A percentile compares a stretch with the other conserved stretches of the same genome.
Evolutionary conservation across 2,329 filamentous ascomycete genomes (phyloP).

Genomic region (Fusarium praegraminearum): DNA sequence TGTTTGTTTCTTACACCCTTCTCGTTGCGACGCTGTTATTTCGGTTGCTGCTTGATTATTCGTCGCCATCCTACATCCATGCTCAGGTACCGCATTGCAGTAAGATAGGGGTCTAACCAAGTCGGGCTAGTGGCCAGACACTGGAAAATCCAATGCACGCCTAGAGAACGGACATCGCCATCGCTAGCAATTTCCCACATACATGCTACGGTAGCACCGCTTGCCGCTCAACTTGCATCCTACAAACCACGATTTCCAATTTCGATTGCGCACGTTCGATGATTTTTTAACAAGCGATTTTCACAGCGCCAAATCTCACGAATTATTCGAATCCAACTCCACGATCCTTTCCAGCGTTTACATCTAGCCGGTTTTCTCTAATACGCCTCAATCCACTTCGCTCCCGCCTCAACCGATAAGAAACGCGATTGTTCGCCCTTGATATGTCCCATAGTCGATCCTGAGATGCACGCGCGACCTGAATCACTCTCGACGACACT

Average conservation of each 20-base stretch:
- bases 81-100: slow-evolving; percentile 46
- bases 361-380: background rate
- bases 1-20: background rate
- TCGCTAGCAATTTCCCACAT: slow-evolving; percentile 55
- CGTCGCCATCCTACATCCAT: slow-evolving; percentile 33
- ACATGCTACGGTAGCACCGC: slow-evolving; percentile 41
- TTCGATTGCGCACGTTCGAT: slow-evolving; percentile 19
- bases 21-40: slow-evolving; percentile 16
- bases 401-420: slow-evolving; percentile 21
- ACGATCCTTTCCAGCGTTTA: slow-evolving; percentile 11
- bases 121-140: slow-evolving; percentile 37
- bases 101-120: slow-evolving; percentile 37
- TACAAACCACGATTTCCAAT: slow-evolving; percentile 37
- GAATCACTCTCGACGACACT: slow-evolving; percentile 31
- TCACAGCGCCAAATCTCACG: slow-evolving; percentile 11
- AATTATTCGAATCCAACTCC: slow-evolving; percentile 8
- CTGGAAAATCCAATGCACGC: slow-evolving; percentile 38
- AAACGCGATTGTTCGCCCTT: slow-evolving; percentile 42
- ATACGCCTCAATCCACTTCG: slow-evolving; percentile 7
- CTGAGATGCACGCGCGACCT: slow-evolving; percentile 48
- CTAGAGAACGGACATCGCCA: slow-evolving; percentile 48
- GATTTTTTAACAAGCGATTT: slow-evolving; percentile 20
- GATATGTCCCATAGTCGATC: slow-evolving; percentile 46
- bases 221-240: slow-evolving; percentile 38
- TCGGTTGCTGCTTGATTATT: slow-evolving; percentile 15